Evolutionary conservation across 306 rosid genomes (phyloP), one percentile per base, ranked within the genome.

Genomic region (Pueraria montana): DNA sequence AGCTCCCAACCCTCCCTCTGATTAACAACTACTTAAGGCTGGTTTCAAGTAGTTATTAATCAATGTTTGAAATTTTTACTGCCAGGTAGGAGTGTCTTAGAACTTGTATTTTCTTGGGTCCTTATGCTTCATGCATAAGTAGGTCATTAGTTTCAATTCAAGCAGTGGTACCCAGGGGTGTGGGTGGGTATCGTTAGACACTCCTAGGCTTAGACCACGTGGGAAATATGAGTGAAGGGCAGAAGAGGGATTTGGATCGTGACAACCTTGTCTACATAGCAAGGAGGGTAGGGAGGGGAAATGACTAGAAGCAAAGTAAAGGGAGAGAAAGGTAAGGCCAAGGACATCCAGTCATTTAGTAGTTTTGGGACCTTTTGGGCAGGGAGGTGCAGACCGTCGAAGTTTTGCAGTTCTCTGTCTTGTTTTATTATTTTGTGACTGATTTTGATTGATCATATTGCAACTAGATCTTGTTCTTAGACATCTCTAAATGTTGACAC

Each of bases 61-160:
- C 48, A 42, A 17, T 42, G 32, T 75, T 79, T 52, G 20, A 27
- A 68, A 67, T 59, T 53, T 34, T 59, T 67, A 38, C 34, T 56
- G 20, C 71, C 53, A 46, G 49, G 55, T 34, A 56, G 32, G 53
- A 27, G 14, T 66, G 24, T 67, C 32, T 64, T 26, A 23, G 78
- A 80, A 68, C 49, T 66, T 55, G 12, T 64, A 46, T 72, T 61
- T 80, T 27, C 61, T 77, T 82, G 18, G 34, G 52, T 42, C 53
- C 52, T 20, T 42, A 42, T 68, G 74, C 30, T 68, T 40, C 74
- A 40, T 4, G 73, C 73, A 36, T 36, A 36, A 38, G 73, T 38
- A 0, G 27, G 32, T 67, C 73, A 18, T 38, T 18, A n/a, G 73
- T 67, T 36, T 36, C 40, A 36, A 36, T 38, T 67, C 32, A 38